Evolutionary conservation across 1,139 yeast species (phyloP), one percentile per base, ranked within the genome.

Genomic region (Candida smagusa): DNA sequence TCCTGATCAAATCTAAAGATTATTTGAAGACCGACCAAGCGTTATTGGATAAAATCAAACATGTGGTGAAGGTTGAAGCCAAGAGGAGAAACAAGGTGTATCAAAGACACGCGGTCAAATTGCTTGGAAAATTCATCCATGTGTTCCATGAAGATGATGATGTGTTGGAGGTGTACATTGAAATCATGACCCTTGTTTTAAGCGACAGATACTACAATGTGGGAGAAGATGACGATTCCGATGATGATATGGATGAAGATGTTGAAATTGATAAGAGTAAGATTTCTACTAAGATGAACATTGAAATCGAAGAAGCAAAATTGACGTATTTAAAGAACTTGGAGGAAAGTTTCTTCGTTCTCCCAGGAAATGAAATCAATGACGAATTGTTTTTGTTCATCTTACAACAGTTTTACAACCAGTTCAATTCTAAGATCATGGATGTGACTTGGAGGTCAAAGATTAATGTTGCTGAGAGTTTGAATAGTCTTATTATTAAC

Each of bases 31-130:
- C 46, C 0, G 49, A 68, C 32, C 31, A 35, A 0, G 52, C 47
- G 1, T 58, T 54, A 0, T 42, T 72, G 27, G 50, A 59, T 21
- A 52, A 51, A 13, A 59, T 83, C 11, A 65, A 66, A 30, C 65
- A 65, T 27, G 65, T 75, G 2, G 73, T 84, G 0, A 42, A 67
- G 2, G 63, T 68, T 1, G 97, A 90, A 56, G 77, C 85, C 0
- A 76, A 75, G 42, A 70, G 95, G 48, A 75, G 77, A 36, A 88
- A 86, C 54, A 74, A 72, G 47, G 74, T 60, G 1, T 90, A 90
- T 56, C 86, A 80, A 42, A 67, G 61, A 36, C 65, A 68, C 28
- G 71, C 80, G 1, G 56, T 82, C n/a, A 61, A 68, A 27, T 61
- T 74, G 1, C 59, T 77, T 31, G 80, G 84, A 3, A 61, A 56